phyloP scores from a whole-genome alignment of 106 monocot species.

The Dioscorea zingiberensis region DNA sequence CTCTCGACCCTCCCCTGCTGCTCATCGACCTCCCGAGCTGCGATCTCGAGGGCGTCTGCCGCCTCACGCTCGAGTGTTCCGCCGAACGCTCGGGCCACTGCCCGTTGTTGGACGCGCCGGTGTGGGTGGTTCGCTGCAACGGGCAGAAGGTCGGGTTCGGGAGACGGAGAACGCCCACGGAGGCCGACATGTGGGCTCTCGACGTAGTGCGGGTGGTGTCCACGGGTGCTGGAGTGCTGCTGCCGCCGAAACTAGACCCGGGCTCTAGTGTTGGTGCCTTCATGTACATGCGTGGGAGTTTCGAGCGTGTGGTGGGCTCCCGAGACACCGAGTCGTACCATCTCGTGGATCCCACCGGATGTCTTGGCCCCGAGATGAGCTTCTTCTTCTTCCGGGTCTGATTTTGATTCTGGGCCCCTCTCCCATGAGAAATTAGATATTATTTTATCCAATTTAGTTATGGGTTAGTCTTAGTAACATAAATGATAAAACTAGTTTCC shows the following conservation, averaged over 20 bases:
- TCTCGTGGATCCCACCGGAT: conserved; percentile 28
- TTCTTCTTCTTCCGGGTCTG: conserved; percentile 35
- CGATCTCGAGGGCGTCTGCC: conserved; percentile 7
- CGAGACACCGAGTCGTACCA: conserved; percentile 43
- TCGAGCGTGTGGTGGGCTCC: conserved; percentile 58
- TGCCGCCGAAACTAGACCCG: not conserved
- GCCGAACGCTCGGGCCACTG: not conserved
- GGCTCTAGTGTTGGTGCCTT: not conserved
- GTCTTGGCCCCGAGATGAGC: conserved; percentile 20
- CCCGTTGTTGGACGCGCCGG: conserved; percentile 6
- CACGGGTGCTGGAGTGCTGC: conserved; percentile 25
- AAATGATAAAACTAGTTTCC: too few relatives aligned
- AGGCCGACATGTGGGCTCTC: conserved; percentile 16
- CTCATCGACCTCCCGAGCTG: conserved; percentile 22
- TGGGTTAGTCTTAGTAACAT: too few relatives aligned
- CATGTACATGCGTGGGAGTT: conserved; percentile 32
- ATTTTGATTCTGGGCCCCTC: too few relatives aligned
- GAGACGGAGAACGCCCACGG: not conserved
- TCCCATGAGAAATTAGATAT: too few relatives aligned
- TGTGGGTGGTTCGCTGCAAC: conserved; percentile 30
- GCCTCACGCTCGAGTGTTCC: conserved; percentile 31
- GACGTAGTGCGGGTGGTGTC: conserved; percentile 17
- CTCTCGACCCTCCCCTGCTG: not conserved
- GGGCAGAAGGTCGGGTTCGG: conserved; percentile 28
- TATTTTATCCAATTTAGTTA: too few relatives aligned